These are phyloP conservation scores for Pseudogymnoascus sp. DNA, from an alignment of 2,329 filamentous ascomycete species.

Conservation along the genomic window DNA sequence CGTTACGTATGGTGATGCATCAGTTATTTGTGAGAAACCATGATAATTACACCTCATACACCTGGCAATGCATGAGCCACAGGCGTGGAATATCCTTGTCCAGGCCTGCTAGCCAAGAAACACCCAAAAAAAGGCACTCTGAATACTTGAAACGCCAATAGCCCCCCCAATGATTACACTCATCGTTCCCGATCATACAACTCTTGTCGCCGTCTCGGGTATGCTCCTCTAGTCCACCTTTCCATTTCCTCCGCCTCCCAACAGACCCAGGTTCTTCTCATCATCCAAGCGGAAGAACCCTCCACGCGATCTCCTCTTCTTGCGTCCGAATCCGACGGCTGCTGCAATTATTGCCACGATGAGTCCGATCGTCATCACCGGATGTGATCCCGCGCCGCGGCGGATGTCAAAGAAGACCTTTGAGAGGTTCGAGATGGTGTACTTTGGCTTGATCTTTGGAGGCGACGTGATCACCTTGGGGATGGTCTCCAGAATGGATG, in stretches of 20 bases:
- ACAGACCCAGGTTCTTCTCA: conserved; percentile 54
- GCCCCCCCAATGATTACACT: conserved; percentile 7
- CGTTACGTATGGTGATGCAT: not conserved
- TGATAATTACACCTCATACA: conserved; percentile 6
- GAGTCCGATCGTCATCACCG: conserved; percentile 49
- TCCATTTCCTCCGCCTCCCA: conserved; percentile 45
- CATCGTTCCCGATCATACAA: conserved; percentile 10
- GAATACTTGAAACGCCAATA: conserved; percentile 7
- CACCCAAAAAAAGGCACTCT: not conserved
- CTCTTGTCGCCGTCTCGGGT: not conserved
- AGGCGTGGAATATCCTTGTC: conserved; percentile 2
- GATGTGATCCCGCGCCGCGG: conserved; percentile 50
- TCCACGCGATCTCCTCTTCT: conserved; percentile 45
- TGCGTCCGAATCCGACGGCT: conserved; percentile 45
- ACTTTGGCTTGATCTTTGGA: conserved; percentile 65
- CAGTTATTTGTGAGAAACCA: not conserved
- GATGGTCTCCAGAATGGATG: conserved; percentile 34
- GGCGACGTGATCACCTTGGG: conserved; percentile 42
- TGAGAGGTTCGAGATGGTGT: conserved; percentile 64
- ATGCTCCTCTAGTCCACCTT: conserved; percentile 40
- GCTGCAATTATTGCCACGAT: conserved; percentile 50
- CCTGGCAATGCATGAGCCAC: conserved; percentile 1
- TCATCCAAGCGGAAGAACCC: conserved; percentile 58
- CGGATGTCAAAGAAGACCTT: conserved; percentile 64
- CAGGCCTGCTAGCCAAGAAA: conserved; percentile 8